Conservation (phyloP, 2,329 filamentous ascomycete genomes). For the Knufia fluminis region DNA sequence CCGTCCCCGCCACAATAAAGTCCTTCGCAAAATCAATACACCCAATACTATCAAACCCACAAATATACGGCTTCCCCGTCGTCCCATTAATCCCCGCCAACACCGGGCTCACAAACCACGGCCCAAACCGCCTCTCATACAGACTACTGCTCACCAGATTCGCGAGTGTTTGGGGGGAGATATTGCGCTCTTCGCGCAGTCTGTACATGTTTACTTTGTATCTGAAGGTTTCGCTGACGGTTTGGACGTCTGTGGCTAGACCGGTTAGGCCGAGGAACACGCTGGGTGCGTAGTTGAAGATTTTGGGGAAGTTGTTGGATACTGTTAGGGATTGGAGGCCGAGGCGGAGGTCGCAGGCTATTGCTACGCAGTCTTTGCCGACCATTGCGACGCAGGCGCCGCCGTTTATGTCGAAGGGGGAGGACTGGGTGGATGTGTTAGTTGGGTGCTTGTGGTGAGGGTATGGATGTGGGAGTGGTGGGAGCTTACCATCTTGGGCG, state of each 20-base stretch:
- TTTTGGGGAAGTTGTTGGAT: constrained; percentile 99
- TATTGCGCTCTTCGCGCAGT: constrained; percentile 92
- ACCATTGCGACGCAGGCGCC: constrained; percentile 98
- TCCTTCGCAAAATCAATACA: constrained; percentile 99
- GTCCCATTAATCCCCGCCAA: constrained; percentile 92
- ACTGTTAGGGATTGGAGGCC: constrained; percentile 94
- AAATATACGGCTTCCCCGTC: constrained; percentile 92
- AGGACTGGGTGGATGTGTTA: constrained; percentile 51
- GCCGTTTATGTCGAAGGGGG: constrained; percentile 92
- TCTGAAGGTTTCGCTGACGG: constrained; percentile 92
- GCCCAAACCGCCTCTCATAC: constrained; percentile 93
- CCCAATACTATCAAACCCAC: constrained; percentile 96
- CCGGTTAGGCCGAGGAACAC: constrained; percentile 94
- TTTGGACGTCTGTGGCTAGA: constrained; percentile 89
- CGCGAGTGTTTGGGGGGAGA: constrained; percentile 87
- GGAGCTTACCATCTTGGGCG: constrained; percentile 28
- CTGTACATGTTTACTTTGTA: constrained; percentile 99
- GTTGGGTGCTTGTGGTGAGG: constrained; percentile 24
- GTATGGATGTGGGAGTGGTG: constrained; percentile 17
- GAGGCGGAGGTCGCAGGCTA: constrained; percentile 96
- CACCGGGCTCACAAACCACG: constrained; percentile 91
- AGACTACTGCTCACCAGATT: constrained; percentile 86
- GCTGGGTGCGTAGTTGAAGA: constrained; percentile 87
- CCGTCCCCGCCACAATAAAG: constrained; percentile 95
- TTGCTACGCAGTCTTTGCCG: constrained; percentile 98